phyloP scores from a whole-genome alignment of 345 rosid species.

The Turritis glabra region DNA sequence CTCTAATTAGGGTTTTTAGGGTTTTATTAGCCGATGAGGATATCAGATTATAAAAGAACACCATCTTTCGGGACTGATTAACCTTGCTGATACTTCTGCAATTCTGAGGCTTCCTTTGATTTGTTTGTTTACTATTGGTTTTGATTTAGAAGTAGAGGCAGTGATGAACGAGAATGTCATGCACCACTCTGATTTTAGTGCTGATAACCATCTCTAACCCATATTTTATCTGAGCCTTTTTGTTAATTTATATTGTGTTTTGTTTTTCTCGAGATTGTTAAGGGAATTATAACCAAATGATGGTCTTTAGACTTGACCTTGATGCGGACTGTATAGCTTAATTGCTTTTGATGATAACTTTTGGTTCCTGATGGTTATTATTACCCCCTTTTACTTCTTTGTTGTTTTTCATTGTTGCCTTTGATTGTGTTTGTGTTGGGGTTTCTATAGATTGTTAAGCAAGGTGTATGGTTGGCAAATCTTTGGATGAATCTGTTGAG shows the following conservation, averaged over 20 bases:
- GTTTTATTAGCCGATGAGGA: constrained; percentile 28
- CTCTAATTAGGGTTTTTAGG: neutral
- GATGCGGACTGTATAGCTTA: neutral
- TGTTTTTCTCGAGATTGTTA: neutral
- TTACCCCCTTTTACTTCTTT: no score
- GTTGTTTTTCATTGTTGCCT: no score
- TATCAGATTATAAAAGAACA: constrained; percentile 35
- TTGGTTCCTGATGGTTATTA: neutral
- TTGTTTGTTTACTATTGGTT: neutral
- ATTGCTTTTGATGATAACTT: neutral
- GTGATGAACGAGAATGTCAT: constrained; percentile 37
- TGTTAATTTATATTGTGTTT: neutral
- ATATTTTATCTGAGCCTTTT: constrained; percentile 28
- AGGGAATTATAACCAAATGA: constrained; percentile 19
- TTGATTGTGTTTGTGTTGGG: no score
- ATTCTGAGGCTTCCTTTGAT: constrained; percentile 27
- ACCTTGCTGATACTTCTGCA: constrained; percentile 29
- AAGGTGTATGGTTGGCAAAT: no score
- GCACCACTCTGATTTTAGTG: constrained; percentile 39
- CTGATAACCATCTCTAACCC: constrained; percentile 36
- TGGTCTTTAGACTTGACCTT: constrained; percentile 25
- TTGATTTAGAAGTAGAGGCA: neutral
- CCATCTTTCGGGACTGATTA: constrained; percentile 44
- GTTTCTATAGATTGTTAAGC: no score
- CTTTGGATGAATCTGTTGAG: no score